Base-by-base conservation (phyloP, 2,329 filamentous ascomycete species). In the Beauveria medogensis region DNA sequence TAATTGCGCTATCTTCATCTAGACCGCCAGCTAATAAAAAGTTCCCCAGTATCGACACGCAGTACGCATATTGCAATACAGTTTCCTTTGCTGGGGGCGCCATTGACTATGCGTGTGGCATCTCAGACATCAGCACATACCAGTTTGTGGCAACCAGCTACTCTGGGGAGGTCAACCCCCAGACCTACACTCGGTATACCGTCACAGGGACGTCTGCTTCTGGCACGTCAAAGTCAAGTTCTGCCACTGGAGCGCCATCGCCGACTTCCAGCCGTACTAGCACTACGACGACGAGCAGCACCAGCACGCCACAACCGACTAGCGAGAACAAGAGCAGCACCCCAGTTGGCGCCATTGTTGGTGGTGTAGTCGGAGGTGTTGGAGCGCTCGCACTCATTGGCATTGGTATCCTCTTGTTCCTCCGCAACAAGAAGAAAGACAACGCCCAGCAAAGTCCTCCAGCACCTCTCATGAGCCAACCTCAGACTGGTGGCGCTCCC, bases 91-190 rank as follows among this genome's bases (percentile, higher is more conserved):
- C 70, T 3, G 71, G 69, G 20, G 72, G 73, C 18, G 70, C 80
- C 53, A 68, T 68, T 26, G 79, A 80, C 64, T 81, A 74, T 64
- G 79, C 73, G 67, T 82, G 79, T 67, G 72, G 71, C 61, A 67
- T 69, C 10, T 58, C 69, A 24, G 67, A 64, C 54, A 66, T 71
- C 48, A 73, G 72, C 3, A 73, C 69, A 5, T 64, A 69, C 5
- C 72, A 77, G 55, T 64, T 68, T 30, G 72, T 76, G 2, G 66
- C 67, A 26, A 81, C 78, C 2, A 78, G 77, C 5, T 79, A 73
- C 59, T 63, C 47, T 10, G 77, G 76, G 40, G 69, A 79, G 64
- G 66, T 65, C 2, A 66, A 67, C 40, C 66, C 71, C 30, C 56
- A 55, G 55, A 63, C 50, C 24, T 77, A 75, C 63, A 64, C 70